Base-by-base conservation (phyloP, 805 yeast species). In the Priceomyces medius region DNA sequence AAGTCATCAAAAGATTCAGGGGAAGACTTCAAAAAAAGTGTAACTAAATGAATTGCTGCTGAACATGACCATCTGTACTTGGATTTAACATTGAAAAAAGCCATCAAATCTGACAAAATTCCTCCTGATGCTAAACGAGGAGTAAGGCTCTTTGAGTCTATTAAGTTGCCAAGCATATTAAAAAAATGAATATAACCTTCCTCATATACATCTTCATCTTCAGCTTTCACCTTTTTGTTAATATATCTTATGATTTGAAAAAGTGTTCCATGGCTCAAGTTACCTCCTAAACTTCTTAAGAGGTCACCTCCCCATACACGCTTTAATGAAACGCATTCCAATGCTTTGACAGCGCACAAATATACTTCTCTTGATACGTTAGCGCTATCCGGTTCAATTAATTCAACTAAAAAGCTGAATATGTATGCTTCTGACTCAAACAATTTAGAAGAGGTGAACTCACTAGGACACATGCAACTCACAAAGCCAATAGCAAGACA, bases 251-350 rank as follows among this genome's bases (percentile, higher is more conserved):
- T 58, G 21, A 83, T 76, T 54, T 86, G 89, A 64, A 85, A 86
- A 29, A 90, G 55, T 9, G 81, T 64, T 1, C 97, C 97, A 61
- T 90, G 96, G 45, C 82, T 80, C 29, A 90, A 88, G 57, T 88
- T 88, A 7, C 93, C 97, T 16, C 93, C 88, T 48, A 89, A 60
- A 9, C 86, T 81, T 43, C 88, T 74, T 40, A 89, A 71, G 17
- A 90, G 72, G 49, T 89, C 97, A 37, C 83, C 72, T 13, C 90
- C 83, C 78, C 89, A 84, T 3, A 74, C 74, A 35, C 80, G 79
- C 53, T 80, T 81, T 16, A 76, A 67, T 1, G 95, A 76, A 23
- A 88, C 78, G 46, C 82, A 77, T 46, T 85, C 85, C 39, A 90
- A 68, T 0, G 90, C 77, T 45, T 80, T 77, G 37, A 82, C 59